Evolutionary conservation across 495 filamentous ascomycete species (phyloP).

Genomic region (Chaetomidium leptoderma): DNA sequence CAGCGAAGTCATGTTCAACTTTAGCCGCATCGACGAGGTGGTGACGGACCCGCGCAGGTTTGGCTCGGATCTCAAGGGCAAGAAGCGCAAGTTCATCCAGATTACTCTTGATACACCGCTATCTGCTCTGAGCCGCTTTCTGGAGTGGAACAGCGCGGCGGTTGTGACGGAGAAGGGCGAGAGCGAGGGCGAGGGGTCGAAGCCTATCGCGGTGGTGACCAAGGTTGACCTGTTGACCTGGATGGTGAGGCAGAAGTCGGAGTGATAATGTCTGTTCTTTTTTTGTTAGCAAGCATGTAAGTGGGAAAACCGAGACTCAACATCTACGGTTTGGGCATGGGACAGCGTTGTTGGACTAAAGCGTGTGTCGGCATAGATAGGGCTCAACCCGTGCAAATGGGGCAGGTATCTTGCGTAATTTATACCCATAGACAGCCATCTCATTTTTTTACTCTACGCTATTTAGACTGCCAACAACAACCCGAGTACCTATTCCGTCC

Average conservation of each 20-base stretch:
- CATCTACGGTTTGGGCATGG: conserved; percentile 15
- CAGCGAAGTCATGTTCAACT: conserved; percentile 93
- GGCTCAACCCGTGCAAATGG: conserved; percentile 32
- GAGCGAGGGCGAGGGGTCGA: conserved; percentile 45
- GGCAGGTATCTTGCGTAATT: conserved; percentile 12
- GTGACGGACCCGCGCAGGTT: conserved; percentile 76
- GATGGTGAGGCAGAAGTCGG: conserved; percentile 70
- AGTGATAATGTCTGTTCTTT: conserved; percentile 16
- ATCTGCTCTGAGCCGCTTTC: conserved; percentile 78
- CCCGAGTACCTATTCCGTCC: background rate
- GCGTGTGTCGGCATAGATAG: conserved; percentile 18
- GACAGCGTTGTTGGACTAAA: background rate
- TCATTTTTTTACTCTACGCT: background rate
- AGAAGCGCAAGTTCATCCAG: conserved; percentile 75
- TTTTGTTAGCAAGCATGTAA: background rate
- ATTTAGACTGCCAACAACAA: background rate
- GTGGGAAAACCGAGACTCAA: conserved; percentile 24
- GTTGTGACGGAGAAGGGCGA: conserved; percentile 72
- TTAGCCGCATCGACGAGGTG: conserved; percentile 75
- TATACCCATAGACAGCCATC: conserved; percentile 11
- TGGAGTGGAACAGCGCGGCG: conserved; percentile 96
- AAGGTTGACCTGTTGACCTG: conserved; percentile 95
- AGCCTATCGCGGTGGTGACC: conserved; percentile 85
- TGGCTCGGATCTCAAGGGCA: conserved; percentile 42
- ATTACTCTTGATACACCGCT: conserved; percentile 89